Evolutionary conservation across 371 early-diverging fungal species (phyloP).

Genomic region (Funneliformis caledonium): DNA sequence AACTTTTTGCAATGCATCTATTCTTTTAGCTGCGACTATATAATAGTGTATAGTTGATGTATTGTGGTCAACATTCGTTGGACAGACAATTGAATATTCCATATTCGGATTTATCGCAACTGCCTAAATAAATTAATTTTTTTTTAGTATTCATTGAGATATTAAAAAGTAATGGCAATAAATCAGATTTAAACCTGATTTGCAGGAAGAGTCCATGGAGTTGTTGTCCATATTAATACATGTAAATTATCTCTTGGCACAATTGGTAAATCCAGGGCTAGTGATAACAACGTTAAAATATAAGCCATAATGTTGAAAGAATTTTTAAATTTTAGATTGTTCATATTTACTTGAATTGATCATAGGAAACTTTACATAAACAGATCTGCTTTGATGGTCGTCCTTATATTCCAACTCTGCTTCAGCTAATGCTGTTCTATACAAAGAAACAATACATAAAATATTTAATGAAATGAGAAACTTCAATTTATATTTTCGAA

Average conservation of each 20-base stretch:
- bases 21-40: slow-evolving; percentile 55
- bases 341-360: slow-evolving; percentile 12
- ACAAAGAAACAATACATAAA: background rate
- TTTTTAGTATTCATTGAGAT: background rate
- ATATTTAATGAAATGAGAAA: background rate
- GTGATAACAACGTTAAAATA: background rate
- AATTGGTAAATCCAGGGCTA: background rate
- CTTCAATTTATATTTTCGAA: background rate
- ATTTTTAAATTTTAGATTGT: background rate
- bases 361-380: slow-evolving; percentile 59
- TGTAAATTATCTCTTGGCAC: slow-evolving; percentile 44
- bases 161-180: background rate
- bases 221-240: slow-evolving; percentile 94
- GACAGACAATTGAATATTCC: slow-evolving; percentile 66
- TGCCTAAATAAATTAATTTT: slow-evolving; percentile 51
- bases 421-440: slow-evolving; percentile 89
- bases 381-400: slow-evolving; percentile 75
- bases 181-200: slow-evolving; percentile 58
- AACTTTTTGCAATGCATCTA: slow-evolving; percentile 23
- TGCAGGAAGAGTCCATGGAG: slow-evolving; percentile 95
- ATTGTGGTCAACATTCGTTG: slow-evolving; percentile 37
- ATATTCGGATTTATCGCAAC: slow-evolving; percentile 79
- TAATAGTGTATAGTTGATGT: slow-evolving; percentile 42
- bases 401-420: slow-evolving; percentile 90
- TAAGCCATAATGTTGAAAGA: background rate